Conservation (phyloP, 2,329 filamentous ascomycete genomes). For the Aurifilum marmelostoma region DNA sequence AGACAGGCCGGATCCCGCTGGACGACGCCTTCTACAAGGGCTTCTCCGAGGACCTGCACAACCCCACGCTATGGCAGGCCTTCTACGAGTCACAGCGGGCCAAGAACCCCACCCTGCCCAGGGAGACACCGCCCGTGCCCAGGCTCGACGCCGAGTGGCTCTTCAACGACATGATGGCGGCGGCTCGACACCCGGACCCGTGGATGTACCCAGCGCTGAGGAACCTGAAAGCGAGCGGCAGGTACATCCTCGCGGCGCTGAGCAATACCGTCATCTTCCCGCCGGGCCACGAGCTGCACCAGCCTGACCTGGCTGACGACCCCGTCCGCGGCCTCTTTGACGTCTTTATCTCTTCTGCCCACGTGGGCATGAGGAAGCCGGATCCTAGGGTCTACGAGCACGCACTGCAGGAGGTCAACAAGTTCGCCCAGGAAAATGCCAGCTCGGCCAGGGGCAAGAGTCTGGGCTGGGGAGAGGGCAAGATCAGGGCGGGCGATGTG, state of each 20-base stretch:
- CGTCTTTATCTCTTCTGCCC: slow-evolving; percentile 84
- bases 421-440: slow-evolving; percentile 59
- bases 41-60: slow-evolving; percentile 76
- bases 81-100: slow-evolving; percentile 57
- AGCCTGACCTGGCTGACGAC: slow-evolving; percentile 53
- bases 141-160: slow-evolving; percentile 75
- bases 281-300: slow-evolving; percentile 68
- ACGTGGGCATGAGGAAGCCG: slow-evolving; percentile 86
- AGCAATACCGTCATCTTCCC: slow-evolving; percentile 93
- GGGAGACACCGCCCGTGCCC: slow-evolving; percentile 64
- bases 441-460: slow-evolving; percentile 42
- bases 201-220: slow-evolving; percentile 85
- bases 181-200: slow-evolving; percentile 72
- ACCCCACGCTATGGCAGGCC: slow-evolving; percentile 67
- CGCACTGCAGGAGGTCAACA: slow-evolving; percentile 68
- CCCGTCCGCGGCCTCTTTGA: slow-evolving; percentile 75
- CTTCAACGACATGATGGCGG: slow-evolving; percentile 90
- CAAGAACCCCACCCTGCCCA: slow-evolving; percentile 46
- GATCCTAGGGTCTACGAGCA: slow-evolving; percentile 79
- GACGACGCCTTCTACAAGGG: slow-evolving; percentile 74
- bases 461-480: slow-evolving; percentile 51
- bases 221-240: slow-evolving; percentile 64
- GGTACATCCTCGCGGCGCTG: slow-evolving; percentile 77
- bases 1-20: slow-evolving; percentile 79
- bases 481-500: slow-evolving; percentile 67